Evolutionary conservation across 371 early-diverging fungal genomes (phyloP).

Genomic region (Haplosporangium sp.): DNA sequence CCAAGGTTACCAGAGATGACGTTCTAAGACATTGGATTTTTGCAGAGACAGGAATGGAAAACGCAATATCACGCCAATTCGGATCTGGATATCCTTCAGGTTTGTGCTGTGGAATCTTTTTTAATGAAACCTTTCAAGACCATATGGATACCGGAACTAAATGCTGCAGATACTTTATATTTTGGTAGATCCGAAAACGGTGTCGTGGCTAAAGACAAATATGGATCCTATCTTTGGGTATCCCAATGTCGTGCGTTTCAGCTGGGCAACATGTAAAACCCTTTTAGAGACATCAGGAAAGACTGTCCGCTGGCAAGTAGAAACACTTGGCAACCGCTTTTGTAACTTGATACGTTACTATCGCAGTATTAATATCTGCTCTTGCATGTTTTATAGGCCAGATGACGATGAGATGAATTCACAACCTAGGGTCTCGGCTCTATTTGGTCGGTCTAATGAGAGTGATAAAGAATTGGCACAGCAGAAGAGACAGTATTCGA

Average conservation of each 20-base stretch:
- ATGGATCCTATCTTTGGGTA: slow-evolving; percentile 94
- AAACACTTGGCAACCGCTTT: background rate
- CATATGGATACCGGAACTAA: background rate
- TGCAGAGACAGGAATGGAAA: slow-evolving; percentile 68
- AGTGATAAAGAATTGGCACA: slow-evolving; percentile 12
- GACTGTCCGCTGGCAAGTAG: slow-evolving; percentile 48
- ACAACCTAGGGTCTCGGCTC: slow-evolving; percentile 38
- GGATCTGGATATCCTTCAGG: slow-evolving; percentile 98
- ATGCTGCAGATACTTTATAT: background rate
- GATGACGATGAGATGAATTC: slow-evolving; percentile 33
- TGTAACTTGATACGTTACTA: too few relatives aligned
- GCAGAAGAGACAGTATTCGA: slow-evolving; percentile 38
- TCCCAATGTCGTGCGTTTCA: slow-evolving; percentile 93
- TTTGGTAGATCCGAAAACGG: slow-evolving; percentile 90
- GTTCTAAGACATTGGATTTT: slow-evolving; percentile 87
- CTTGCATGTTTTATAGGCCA: slow-evolving; percentile 19
- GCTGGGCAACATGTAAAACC: slow-evolving; percentile 94
- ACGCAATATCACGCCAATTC: slow-evolving; percentile 67
- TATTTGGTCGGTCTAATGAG: slow-evolving; percentile 22
- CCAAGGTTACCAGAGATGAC: slow-evolving; percentile 97
- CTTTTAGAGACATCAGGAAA: slow-evolving; percentile 67
- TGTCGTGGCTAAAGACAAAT: slow-evolving; percentile 86
- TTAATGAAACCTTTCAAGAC: too few relatives aligned
- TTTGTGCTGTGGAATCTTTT: slow-evolving; percentile 13
- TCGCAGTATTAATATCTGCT: background rate